A percentile compares a stretch with the other conserved stretches of the same genome.
Evolutionary conservation across 1,284 basidiomycete species (phyloP).

Genomic region (Boletus semigastroideus): DNA sequence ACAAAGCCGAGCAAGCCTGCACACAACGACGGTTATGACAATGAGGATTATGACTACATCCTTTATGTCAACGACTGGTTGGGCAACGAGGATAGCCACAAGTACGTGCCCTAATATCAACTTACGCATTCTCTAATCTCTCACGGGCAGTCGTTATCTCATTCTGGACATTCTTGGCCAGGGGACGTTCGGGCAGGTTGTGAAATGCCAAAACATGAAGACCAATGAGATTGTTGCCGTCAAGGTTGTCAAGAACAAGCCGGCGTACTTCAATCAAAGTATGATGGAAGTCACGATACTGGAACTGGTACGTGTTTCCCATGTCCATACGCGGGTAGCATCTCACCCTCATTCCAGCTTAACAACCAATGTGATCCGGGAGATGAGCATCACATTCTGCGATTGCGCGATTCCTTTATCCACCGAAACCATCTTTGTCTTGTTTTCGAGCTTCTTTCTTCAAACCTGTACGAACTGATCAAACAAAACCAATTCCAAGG

Average conservation of each 20-base stretch:
- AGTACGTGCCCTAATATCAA: constrained; percentile 53
- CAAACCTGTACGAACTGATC: constrained; percentile 98
- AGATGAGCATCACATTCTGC: constrained; percentile 96
- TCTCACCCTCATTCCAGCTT: constrained; percentile 50
- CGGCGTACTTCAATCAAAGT: constrained; percentile 98
- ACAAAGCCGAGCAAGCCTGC: constrained; percentile 94
- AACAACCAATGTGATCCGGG: constrained; percentile 91
- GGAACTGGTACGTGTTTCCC: constrained; percentile 69
- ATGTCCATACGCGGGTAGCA: not conserved
- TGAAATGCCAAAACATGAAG: constrained; percentile 99
- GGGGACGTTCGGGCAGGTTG: constrained; percentile 98
- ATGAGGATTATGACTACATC: constrained; percentile 97
- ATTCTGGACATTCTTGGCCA: constrained; percentile 98
- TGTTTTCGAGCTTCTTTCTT: constrained; percentile 96
- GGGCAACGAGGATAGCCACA: constrained; percentile 87
- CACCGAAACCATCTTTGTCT: constrained; percentile 96
- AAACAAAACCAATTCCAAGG: constrained; percentile 99
- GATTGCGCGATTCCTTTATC: constrained; percentile 95
- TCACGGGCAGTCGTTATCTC: constrained; percentile 64
- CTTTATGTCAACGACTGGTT: constrained; percentile 96
- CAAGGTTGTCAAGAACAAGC: constrained; percentile 99
- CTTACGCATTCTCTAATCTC: constrained; percentile 16
- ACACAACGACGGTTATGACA: constrained; percentile 94
- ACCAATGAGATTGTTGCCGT: constrained; percentile 98
- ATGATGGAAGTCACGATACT: constrained; percentile 99